Evolutionary conservation across 1,139 yeast genomes (phyloP), one percentile per base, ranked within the genome.

Genomic region (Candida smagusa): DNA sequence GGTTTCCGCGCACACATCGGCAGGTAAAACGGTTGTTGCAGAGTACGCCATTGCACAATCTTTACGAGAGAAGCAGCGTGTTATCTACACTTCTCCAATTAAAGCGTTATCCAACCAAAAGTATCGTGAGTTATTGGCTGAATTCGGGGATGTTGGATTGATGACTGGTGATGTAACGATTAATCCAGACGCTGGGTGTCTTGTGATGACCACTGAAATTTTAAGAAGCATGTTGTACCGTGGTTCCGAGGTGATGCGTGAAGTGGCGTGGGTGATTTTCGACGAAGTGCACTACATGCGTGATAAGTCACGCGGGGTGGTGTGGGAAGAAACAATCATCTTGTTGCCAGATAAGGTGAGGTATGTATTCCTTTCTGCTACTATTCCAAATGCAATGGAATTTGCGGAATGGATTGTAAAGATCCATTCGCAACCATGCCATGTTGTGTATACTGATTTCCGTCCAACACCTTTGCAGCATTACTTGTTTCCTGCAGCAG

Each of bases 401-500:
- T 92, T 92, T 69, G 98, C 98, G 7, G 95, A 90, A 55, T 92
- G 99, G 99, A 87, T 94, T 38, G 95, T 96, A 53, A 84, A 87
- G 53, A 90, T 84, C 40, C 99, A 92, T 58, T 74, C 79, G 33
- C 98, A 94, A 61, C 98, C 98, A 2, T 94, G 98, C 58, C 98
- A 94, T 61, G 96, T 94, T 60, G 98, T 94, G 19, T 94, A 92
- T 61, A 94, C 99, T 1, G 96, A 94, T 65, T 94, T 90, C 74
- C 81, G 99, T 61, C 99, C 99, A 21, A 94, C 98, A 8, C 99
- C 99, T 2, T 72, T 94, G 48, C 98, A 94, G 61, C 98, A 92
- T 66, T 94, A 92, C 54, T 70, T 92, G 42, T 94, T 92, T 69
- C 98, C 98, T 13, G 95, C 96, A 22, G 95, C 90, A 38, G 97